Evolutionary conservation across 2,329 filamentous ascomycete species (phyloP).

Genomic region (Fusarium nurragi): DNA sequence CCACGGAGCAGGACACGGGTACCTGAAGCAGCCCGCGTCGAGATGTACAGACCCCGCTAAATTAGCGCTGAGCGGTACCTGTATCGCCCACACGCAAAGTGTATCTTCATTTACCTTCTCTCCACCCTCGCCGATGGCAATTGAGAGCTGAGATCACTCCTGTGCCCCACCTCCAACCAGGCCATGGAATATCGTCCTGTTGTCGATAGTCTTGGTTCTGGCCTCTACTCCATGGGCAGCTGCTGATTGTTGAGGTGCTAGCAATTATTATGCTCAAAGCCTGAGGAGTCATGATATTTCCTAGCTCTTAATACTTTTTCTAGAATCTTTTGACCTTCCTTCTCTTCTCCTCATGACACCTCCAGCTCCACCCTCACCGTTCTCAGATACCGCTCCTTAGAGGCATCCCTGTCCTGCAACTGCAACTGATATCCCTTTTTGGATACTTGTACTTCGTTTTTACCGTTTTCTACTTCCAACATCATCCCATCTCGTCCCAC

Average conservation of each 20-base stretch:
- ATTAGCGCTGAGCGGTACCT: slow-evolving; percentile 21
- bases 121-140: slow-evolving; percentile 14
- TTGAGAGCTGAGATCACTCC: slow-evolving; percentile 24
- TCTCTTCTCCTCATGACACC: slow-evolving; percentile 13
- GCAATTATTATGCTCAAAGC: background rate
- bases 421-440: slow-evolving; percentile 23
- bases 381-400: slow-evolving; percentile 11
- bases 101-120: slow-evolving; percentile 36
- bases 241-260: slow-evolving; percentile 22
- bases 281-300: background rate
- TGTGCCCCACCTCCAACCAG: slow-evolving; percentile 28
- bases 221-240: background rate
- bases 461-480: slow-evolving; percentile 2
- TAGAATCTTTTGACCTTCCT: background rate
- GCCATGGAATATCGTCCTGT: slow-evolving; percentile 12
- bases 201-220: slow-evolving; percentile 16
- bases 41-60: slow-evolving; percentile 18
- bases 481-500: slow-evolving; percentile 24
- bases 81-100: background rate
- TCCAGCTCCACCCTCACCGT: slow-evolving; percentile 9
- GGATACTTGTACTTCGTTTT: background rate
- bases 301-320: background rate
- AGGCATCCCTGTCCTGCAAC: slow-evolving; percentile 16
- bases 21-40: slow-evolving; percentile 11
- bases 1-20: slow-evolving; percentile 10